phyloP scores from a whole-genome alignment of 140 eudicot species.

The Cichorium intybus region DNA sequence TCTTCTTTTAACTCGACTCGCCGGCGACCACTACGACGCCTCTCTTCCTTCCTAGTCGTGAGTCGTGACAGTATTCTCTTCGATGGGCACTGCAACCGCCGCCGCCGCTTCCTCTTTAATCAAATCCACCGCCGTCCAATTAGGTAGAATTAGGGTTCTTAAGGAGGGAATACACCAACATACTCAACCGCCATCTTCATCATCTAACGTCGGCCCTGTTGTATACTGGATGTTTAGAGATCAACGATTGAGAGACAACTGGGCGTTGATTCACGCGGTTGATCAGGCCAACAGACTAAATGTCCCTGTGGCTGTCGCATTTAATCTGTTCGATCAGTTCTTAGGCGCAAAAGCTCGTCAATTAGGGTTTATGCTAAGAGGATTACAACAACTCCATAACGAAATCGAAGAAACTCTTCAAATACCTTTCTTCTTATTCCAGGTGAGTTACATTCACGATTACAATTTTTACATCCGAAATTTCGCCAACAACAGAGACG shows the following conservation, averaged over 20 bases:
- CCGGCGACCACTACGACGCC: conserved; percentile 6
- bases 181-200: conserved; percentile 6
- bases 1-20: conserved; percentile 1
- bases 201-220: conserved; percentile 64
- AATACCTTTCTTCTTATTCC: conserved; percentile 82
- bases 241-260: conserved; percentile 84
- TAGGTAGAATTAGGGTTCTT: conserved; percentile 72
- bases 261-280: conserved; percentile 95
- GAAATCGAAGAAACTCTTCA: conserved; percentile 41
- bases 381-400: conserved; percentile 50
- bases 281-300: conserved; percentile 69
- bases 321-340: conserved; percentile 78
- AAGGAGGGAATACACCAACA: conserved; percentile 36
- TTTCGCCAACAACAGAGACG: background rate
- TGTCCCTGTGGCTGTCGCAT: conserved; percentile 86
- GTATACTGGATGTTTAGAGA: conserved; percentile 99
- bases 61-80: background rate
- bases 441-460: conserved; percentile 32
- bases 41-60: conserved; percentile 10
- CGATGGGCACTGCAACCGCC: conserved; percentile 29
- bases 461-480: background rate
- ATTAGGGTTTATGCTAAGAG: conserved; percentile 92
- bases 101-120: conserved; percentile 10
- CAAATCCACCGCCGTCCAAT: conserved; percentile 48
- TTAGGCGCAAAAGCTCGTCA: conserved; percentile 92